These are phyloP conservation scores for Starmera pachycereana DNA, from an alignment of 805 yeast genomes.

Conservation along the genomic window DNA sequence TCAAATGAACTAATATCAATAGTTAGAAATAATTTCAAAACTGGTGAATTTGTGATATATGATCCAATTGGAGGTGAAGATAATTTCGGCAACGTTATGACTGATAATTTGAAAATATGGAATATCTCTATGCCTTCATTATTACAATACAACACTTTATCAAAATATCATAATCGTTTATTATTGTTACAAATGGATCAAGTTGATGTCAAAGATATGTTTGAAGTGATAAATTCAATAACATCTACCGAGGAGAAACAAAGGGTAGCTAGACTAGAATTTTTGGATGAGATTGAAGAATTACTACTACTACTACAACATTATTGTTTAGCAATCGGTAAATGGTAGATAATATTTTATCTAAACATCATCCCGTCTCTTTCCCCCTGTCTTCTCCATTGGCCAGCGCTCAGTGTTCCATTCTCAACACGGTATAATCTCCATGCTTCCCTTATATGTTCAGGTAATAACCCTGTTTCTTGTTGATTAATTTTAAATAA, in stretches of 20 bases:
- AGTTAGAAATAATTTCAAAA: conserved; percentile 18
- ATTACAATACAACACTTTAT: conserved; percentile 27
- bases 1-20: conserved; percentile 28
- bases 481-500: conserved; percentile 26
- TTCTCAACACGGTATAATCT: conserved; percentile 59
- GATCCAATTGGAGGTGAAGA: conserved; percentile 51
- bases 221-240: conserved; percentile 23
- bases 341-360: conserved; percentile 20
- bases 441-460: conserved; percentile 86
- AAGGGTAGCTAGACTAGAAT: conserved; percentile 36
- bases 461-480: conserved; percentile 60
- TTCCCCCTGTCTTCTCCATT: conserved; percentile 66
- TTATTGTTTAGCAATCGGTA: conserved; percentile 32
- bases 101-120: conserved; percentile 34
- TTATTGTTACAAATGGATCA: conserved; percentile 5
- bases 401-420: conserved; percentile 48
- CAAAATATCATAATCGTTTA: conserved; percentile 13
- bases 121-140: conserved; percentile 32
- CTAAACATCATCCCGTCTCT: conserved; percentile 65
- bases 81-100: conserved; percentile 46
- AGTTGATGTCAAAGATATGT: conserved; percentile 20
- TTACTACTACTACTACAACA: conserved; percentile 39
- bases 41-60: conserved; percentile 29
- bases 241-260: conserved; percentile 24
- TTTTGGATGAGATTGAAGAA: conserved; percentile 53